These are phyloP conservation scores for Mortierella sp. DNA, from an alignment of 371 early-diverging fungal species.

Conservation along the genomic window DNA sequence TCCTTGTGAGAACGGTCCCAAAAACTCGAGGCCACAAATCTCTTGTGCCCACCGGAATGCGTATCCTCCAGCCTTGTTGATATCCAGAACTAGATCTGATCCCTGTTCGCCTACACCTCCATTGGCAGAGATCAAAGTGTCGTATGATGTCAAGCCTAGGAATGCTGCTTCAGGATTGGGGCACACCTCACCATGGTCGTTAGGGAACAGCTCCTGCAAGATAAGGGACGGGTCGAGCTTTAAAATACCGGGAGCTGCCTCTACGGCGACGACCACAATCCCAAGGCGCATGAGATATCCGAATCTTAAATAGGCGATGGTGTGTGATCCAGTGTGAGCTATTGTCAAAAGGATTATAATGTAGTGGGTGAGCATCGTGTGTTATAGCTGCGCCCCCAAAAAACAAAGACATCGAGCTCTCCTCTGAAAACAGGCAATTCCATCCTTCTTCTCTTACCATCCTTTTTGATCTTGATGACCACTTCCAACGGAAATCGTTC, in stretches of 20 bases:
- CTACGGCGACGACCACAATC: conserved; percentile 36
- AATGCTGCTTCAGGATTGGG: conserved; percentile 39
- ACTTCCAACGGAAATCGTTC: conserved; percentile 34
- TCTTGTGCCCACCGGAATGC: conserved; percentile 47
- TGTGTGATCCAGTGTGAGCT: conserved; percentile 27
- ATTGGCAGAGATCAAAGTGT: conserved; percentile 26
- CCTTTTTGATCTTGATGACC: conserved; percentile 44
- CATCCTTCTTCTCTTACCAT: conserved; percentile 31
- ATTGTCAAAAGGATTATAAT: not conserved
- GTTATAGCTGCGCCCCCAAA: no score
- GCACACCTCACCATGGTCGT: conserved; percentile 33
- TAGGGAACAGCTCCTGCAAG: conserved; percentile 31
- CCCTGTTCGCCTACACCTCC: conserved; percentile 30
- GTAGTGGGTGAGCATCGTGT: no score
- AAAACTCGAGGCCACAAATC: conserved; percentile 36
- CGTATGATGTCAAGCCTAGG: conserved; percentile 29
- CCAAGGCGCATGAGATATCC: conserved; percentile 36
- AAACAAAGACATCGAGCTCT: no score
- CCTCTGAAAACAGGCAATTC: no score
- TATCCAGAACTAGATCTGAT: conserved; percentile 27
- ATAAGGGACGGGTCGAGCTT: conserved; percentile 26
- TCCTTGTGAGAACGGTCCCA: conserved; percentile 36
- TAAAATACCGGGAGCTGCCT: conserved; percentile 33
- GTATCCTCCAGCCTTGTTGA: conserved; percentile 29
- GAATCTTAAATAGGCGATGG: conserved; percentile 32